A percentile compares a stretch with the other conserved stretches of the same genome.
These are phyloP conservation scores for Penicillium psychrofluorescens DNA, from an alignment of 495 filamentous ascomycete species.

Conservation along the genomic window DNA sequence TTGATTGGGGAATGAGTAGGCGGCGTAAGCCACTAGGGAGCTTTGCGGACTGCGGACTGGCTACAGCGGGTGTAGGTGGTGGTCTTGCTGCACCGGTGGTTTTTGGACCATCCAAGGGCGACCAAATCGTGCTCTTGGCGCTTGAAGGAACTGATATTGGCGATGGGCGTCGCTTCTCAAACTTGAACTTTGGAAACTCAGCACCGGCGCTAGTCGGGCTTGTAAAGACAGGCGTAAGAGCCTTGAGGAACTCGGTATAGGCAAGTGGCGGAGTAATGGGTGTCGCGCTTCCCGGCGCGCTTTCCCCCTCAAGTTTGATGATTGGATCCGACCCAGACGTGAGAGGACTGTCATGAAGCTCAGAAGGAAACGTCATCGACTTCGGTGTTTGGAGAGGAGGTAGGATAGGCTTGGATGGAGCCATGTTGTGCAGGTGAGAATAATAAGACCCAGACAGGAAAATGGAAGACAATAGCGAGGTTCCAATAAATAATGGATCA, in stretches of 20 bases:
- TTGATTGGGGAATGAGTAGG: conserved; percentile 33
- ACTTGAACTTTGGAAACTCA: conserved; percentile 23
- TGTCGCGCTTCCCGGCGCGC: conserved; percentile 43
- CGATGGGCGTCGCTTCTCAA: conserved; percentile 23
- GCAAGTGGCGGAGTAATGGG: conserved; percentile 89
- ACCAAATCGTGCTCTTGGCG: not conserved
- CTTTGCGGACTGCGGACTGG: not conserved
- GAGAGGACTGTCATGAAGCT: not conserved
- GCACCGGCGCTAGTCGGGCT: conserved; percentile 29
- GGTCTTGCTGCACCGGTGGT: not conserved
- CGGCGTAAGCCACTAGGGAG: too few relatives aligned
- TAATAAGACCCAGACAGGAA: too few relatives aligned
- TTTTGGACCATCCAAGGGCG: not conserved
- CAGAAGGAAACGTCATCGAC: conserved; percentile 47
- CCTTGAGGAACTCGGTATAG: conserved; percentile 88
- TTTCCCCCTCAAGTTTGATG: conserved; percentile 44
- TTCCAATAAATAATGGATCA: too few relatives aligned
- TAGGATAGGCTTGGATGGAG: conserved; percentile 56
- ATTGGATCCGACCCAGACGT: conserved; percentile 3
- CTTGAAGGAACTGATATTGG: not conserved
- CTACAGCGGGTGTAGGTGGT: not conserved
- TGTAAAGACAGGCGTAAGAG: conserved; percentile 58
- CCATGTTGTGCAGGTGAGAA: too few relatives aligned
- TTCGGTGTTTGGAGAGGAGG: conserved; percentile 70
- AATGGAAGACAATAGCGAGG: too few relatives aligned